These are phyloP conservation scores for Rhodotorula kratochvilovae DNA, from an alignment of 768 basidiomycete genomes.

Conservation along the genomic window DNA sequence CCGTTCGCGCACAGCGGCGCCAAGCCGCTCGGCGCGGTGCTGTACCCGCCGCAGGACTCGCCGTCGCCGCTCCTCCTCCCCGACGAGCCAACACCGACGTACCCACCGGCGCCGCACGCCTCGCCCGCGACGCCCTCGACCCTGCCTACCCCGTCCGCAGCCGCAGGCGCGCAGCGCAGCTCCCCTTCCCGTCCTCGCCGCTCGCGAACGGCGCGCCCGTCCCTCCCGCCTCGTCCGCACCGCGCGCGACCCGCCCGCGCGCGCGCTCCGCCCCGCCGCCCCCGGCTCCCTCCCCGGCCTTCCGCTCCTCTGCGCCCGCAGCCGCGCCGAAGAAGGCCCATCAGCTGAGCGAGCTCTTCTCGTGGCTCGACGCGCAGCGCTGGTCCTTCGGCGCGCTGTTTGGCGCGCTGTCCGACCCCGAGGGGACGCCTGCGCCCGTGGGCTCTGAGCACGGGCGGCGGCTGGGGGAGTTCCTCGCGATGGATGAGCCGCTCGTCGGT, in stretches of 20 bases:
- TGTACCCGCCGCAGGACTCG: slow-evolving; percentile 22
- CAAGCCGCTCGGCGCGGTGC: neutral
- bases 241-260: neutral
- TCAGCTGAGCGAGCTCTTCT: slow-evolving; percentile 11
- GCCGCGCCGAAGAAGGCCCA: neutral
- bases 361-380: slow-evolving; percentile 20
- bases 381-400: slow-evolving; percentile 25
- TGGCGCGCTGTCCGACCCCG: slow-evolving; percentile 13
- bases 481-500: slow-evolving; percentile 1
- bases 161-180: neutral
- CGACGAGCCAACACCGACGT: neutral
- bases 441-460: slow-evolving; percentile 13
- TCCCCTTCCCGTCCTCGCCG: neutral
- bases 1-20: neutral
- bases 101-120: neutral
- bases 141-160: neutral
- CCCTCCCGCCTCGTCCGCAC: too few relatives aligned
- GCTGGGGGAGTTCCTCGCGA: slow-evolving; percentile 16
- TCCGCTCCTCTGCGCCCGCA: neutral
- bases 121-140: neutral
- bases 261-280: neutral
- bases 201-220: neutral
- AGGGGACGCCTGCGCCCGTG: too few relatives aligned
- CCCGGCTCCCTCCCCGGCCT: neutral
- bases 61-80: slow-evolving; percentile 5